A percentile compares a stretch with the other conserved stretches of the same genome.
These are phyloP conservation scores for Globisporangium yorkense DNA, from an alignment of 352 stramenopile genomes.

Conservation along the genomic window DNA sequence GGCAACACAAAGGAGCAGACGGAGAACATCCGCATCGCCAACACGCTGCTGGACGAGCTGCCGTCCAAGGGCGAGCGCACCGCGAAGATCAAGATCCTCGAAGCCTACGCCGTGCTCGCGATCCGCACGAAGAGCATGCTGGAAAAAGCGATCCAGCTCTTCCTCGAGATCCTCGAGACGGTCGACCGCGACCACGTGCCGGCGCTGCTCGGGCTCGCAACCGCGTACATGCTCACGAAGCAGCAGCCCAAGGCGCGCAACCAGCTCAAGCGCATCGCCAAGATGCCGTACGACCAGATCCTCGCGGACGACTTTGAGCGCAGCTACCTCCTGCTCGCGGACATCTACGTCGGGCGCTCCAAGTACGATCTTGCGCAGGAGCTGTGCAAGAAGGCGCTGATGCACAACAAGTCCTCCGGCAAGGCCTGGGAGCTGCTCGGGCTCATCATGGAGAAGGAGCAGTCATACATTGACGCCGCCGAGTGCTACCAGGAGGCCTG, in stretches of 20 bases:
- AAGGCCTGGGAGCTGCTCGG: constrained; percentile 93
- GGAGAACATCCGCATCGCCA: constrained; percentile 86
- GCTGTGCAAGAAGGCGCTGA: constrained; percentile 89
- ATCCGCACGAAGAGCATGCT: constrained; percentile 80
- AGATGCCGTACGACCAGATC: constrained; percentile 88
- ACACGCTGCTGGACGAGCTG: constrained; percentile 86
- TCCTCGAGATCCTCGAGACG: constrained; percentile 88
- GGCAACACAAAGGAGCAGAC: constrained; percentile 68
- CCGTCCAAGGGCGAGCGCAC: constrained; percentile 42
- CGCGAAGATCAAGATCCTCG: constrained; percentile 73
- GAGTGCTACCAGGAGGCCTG: constrained; percentile 91
- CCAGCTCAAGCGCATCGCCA: constrained; percentile 93
- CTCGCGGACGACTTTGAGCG: constrained; percentile 92
- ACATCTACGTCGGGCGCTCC: constrained; percentile 88
- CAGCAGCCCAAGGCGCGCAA: constrained; percentile 91
- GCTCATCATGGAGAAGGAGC: constrained; percentile 94
- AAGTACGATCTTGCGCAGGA: constrained; percentile 94
- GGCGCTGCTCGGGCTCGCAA: constrained; percentile 84
- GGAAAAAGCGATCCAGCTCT: constrained; percentile 85
- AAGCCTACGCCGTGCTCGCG: constrained; percentile 82
- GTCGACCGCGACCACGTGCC: constrained; percentile 87
- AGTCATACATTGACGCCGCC: constrained; percentile 88
- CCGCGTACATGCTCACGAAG: constrained; percentile 91
- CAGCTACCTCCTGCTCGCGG: constrained; percentile 90
- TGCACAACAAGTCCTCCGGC: constrained; percentile 90